These are phyloP conservation scores for Fragaria ananassa DNA, from an alignment of 306 rosid genomes.

Conservation along the genomic window DNA sequence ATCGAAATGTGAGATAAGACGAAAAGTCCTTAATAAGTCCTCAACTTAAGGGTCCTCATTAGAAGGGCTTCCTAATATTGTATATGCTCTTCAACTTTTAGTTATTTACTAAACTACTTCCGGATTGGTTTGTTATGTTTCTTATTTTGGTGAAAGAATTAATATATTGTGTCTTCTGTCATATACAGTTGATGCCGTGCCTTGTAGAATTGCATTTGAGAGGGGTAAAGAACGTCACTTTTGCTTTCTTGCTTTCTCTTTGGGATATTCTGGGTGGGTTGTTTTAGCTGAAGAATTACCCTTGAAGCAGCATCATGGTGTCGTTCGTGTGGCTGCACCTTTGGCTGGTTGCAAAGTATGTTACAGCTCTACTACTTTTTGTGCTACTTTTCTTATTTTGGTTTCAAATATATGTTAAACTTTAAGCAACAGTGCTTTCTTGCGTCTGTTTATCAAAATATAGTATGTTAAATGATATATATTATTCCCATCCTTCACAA, in stretches of 20 bases:
- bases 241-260: conserved; percentile 60
- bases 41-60: too few species aligned
- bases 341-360: conserved; percentile 88
- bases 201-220: conserved; percentile 92
- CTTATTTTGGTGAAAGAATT: neutral
- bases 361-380: conserved; percentile 2
- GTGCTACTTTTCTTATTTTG: conserved; percentile 12
- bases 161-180: conserved; percentile 17
- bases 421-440: neutral
- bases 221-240: conserved; percentile 80
- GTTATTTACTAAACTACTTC: conserved; percentile 2
- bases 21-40: too few species aligned
- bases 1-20: too few species aligned
- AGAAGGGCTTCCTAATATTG: too few species aligned
- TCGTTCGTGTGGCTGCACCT: conserved; percentile 72
- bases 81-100: neutral
- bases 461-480: neutral
- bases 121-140: conserved; percentile 21
- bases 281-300: conserved; percentile 81
- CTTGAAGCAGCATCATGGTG: conserved; percentile 57
- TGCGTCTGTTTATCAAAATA: neutral
- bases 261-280: conserved; percentile 78
- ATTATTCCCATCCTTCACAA: neutral
- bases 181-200: conserved; percentile 67
- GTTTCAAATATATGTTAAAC: neutral